phyloP scores from a whole-genome alignment of 768 basidiomycete species.

The Lyophyllum atratum region DNA sequence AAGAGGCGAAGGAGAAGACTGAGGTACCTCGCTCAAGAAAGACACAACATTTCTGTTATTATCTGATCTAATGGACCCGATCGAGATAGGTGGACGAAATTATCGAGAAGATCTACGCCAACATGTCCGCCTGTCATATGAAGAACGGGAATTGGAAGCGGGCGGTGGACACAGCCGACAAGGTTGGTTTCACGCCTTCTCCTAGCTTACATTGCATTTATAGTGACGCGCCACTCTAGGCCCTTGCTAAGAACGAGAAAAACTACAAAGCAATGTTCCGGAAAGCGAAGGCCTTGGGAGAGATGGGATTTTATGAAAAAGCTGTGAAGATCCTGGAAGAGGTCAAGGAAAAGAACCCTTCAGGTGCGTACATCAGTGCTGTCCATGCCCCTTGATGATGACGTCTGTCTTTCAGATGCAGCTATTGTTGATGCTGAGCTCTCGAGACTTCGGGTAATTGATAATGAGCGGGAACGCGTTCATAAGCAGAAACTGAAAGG shows the following conservation, averaged over 20 bases:
- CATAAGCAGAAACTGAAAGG: conserved; percentile 79
- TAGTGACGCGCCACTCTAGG: conserved; percentile 41
- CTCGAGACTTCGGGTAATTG: conserved; percentile 55
- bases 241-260: conserved; percentile 69
- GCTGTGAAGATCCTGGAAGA: conserved; percentile 67
- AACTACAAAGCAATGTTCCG: conserved; percentile 83
- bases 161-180: conserved; percentile 78
- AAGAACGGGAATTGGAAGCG: conserved; percentile 82
- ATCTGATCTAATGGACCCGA: conserved; percentile 1
- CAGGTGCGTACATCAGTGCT: conserved; percentile 41
- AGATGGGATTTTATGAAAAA: conserved; percentile 76
- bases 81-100: conserved; percentile 64
- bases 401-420: conserved; percentile 49
- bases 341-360: conserved; percentile 60
- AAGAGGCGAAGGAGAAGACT: conserved; percentile 57
- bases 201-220: background rate
- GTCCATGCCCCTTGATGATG: background rate
- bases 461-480: conserved; percentile 65
- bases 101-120: conserved; percentile 81
- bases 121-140: conserved; percentile 84
- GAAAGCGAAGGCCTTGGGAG: conserved; percentile 78
- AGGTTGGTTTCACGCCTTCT: conserved; percentile 39
- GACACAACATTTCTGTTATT: background rate
- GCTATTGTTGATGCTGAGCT: conserved; percentile 66
- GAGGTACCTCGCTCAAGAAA: conserved; percentile 47